Conservation (phyloP, 176 grass and related monocot genomes). For the Zea mays region DNA sequence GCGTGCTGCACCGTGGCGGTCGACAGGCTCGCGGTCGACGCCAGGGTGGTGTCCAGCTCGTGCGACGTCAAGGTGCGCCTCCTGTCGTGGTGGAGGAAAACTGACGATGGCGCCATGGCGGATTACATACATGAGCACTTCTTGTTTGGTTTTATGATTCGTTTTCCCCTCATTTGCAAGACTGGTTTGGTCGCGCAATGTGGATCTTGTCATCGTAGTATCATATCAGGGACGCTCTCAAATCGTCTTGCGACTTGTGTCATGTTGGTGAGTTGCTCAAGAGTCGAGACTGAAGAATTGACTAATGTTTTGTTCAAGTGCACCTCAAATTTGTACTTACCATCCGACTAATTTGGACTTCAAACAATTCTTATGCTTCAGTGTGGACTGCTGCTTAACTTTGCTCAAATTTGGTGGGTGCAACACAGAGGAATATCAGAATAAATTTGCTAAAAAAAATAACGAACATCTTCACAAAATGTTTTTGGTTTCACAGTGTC, state of each 20-base stretch:
- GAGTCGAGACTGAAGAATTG: background rate
- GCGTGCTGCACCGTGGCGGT: conserved; percentile 52
- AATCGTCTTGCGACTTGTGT: background rate
- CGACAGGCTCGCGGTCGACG: conserved; percentile 47
- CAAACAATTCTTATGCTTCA: too few relatives aligned
- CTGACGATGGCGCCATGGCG: conserved; percentile 37
- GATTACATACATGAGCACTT: background rate
- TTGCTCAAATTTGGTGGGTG: too few relatives aligned
- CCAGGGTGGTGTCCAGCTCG: conserved; percentile 50
- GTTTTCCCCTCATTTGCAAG: background rate
- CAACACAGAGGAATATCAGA: too few relatives aligned
- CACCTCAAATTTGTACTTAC: too few relatives aligned
- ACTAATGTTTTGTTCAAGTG: too few relatives aligned
- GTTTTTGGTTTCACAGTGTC: too few relatives aligned
- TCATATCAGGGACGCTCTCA: background rate
- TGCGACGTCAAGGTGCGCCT: conserved; percentile 46
- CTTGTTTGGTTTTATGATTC: background rate
- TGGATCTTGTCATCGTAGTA: background rate
- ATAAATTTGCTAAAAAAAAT: too few relatives aligned
- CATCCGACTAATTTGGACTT: too few relatives aligned
- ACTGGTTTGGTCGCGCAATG: conserved; percentile 31
- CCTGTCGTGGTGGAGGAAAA: conserved; percentile 32
- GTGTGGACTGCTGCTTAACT: too few relatives aligned
- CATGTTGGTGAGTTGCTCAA: background rate
- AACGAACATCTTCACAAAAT: too few relatives aligned